These are phyloP conservation scores for Triticum turgidum DNA, from an alignment of 176 grass and related monocot species.

Conservation along the genomic window DNA sequence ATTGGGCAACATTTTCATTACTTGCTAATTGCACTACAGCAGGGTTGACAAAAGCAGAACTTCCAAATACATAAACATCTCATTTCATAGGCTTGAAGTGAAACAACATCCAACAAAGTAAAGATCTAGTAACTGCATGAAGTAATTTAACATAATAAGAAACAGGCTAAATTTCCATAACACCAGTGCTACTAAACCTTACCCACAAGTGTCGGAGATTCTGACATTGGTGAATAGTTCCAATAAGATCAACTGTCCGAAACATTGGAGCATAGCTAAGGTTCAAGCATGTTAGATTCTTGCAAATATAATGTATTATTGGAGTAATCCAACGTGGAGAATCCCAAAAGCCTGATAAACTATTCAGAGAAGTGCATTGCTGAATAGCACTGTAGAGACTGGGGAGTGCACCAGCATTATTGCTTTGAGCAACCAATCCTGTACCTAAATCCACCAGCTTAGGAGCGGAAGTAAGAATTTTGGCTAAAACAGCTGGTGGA, in stretches of 20 bases:
- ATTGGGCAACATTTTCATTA: not conserved
- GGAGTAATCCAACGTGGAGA: slow-evolving; percentile 25
- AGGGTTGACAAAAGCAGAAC: not conserved
- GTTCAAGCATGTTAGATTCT: slow-evolving; percentile 58
- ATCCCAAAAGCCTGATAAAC: slow-evolving; percentile 79
- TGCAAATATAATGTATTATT: slow-evolving; percentile 36
- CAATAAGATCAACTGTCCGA: slow-evolving; percentile 39
- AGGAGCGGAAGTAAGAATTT: slow-evolving; percentile 44
- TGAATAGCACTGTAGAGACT: slow-evolving; percentile 36
- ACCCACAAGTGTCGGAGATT: slow-evolving; percentile 71
- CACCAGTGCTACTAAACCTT: slow-evolving; percentile 23
- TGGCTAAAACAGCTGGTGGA: slow-evolving; percentile 54
- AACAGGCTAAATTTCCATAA: not conserved
- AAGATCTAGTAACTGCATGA: slow-evolving; percentile 6
- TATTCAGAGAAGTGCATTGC: slow-evolving; percentile 51
- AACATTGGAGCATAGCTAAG: slow-evolving; percentile 56
- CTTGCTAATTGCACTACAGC: not conserved
- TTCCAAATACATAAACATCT: not conserved
- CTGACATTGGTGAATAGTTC: slow-evolving; percentile 44
- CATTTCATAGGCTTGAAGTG: slow-evolving; percentile 6
- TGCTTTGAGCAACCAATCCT: slow-evolving; percentile 46
- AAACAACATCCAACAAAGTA: not conserved
- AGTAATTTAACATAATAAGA: slow-evolving; percentile 12
- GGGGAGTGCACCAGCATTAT: slow-evolving; percentile 23
- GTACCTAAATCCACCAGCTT: slow-evolving; percentile 74